Evolutionary conservation across 1,139 yeast species (phyloP).

Genomic region (Candida sp.): DNA sequence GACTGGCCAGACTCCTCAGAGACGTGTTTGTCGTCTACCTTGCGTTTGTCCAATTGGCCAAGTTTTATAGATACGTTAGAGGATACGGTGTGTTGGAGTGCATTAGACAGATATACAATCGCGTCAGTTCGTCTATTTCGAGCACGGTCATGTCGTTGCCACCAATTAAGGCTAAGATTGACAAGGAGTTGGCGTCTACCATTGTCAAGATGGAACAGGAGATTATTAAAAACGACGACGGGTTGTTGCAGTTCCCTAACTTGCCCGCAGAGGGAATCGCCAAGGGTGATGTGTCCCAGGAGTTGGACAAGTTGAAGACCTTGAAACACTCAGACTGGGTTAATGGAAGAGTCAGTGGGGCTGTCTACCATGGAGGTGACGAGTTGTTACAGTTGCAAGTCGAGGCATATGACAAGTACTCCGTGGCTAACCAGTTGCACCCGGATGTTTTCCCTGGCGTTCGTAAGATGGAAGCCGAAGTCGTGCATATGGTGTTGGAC

Average conservation of each 20-base stretch:
- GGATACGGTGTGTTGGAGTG: slow-evolving; percentile 47
- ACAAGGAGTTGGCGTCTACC: slow-evolving; percentile 58
- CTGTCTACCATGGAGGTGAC: slow-evolving; percentile 94
- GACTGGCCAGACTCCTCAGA: slow-evolving; percentile 21
- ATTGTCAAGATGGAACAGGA: slow-evolving; percentile 54
- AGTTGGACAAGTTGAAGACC: slow-evolving; percentile 51
- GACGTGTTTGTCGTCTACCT: slow-evolving; percentile 29
- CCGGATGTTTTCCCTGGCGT: slow-evolving; percentile 98
- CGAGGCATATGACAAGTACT: slow-evolving; percentile 72
- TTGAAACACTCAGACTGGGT: slow-evolving; percentile 81
- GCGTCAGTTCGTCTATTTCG: slow-evolving; percentile 22
- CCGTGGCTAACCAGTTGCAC: slow-evolving; percentile 93
- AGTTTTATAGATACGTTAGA: slow-evolving; percentile 17
- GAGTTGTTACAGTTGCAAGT: slow-evolving; percentile 76
- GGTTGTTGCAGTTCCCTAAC: slow-evolving; percentile 47
- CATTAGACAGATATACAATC: slow-evolving; percentile 14
- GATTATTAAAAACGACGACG: slow-evolving; percentile 55
- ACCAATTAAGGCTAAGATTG: slow-evolving; percentile 57
- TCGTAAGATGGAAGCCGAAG: slow-evolving; percentile 95
- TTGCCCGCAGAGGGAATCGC: slow-evolving; percentile 66
- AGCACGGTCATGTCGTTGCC: slow-evolving; percentile 52
- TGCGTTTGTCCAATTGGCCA: slow-evolving; percentile 16
- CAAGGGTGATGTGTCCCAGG: slow-evolving; percentile 42
- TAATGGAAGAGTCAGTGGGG: slow-evolving; percentile 88
- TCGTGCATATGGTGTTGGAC: slow-evolving; percentile 87